Evolutionary conservation across 768 basidiomycete species (phyloP).

Genomic region (Lactarius pseudohatsudake): DNA sequence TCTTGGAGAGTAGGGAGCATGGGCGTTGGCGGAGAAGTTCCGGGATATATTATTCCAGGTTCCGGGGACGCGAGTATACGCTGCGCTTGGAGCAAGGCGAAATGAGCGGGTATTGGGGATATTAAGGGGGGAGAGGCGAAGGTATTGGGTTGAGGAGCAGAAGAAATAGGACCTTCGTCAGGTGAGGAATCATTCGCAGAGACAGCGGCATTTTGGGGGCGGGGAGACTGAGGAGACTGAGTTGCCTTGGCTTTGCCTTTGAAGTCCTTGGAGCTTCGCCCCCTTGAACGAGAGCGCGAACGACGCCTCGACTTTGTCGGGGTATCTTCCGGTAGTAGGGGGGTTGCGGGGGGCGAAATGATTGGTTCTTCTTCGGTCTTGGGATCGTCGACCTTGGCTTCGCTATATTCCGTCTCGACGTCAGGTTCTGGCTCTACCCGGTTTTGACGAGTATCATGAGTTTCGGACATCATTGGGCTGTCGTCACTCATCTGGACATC

Average conservation of each 20-base stretch:
- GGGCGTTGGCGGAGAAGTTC: slow-evolving; percentile 64
- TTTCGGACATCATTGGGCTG: slow-evolving; percentile 15
- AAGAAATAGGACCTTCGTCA: slow-evolving; percentile 41
- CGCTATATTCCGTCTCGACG: slow-evolving; percentile 19
- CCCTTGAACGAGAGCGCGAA: slow-evolving; percentile 64
- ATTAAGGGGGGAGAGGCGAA: slow-evolving; percentile 39
- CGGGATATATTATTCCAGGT: slow-evolving; percentile 59
- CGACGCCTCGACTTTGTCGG: slow-evolving; percentile 56
- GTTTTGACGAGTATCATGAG: slow-evolving; percentile 2
- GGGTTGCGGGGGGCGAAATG: slow-evolving; percentile 28
- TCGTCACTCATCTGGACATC: slow-evolving; percentile 22
- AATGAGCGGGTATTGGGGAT: slow-evolving; percentile 60
- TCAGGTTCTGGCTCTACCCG: slow-evolving; percentile 19
- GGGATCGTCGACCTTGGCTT: slow-evolving; percentile 27
- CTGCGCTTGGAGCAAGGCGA: slow-evolving; percentile 33
- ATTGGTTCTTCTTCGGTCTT: slow-evolving; percentile 32
- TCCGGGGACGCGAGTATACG: slow-evolving; percentile 43
- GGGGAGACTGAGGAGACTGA: slow-evolving; percentile 50
- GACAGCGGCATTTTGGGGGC: slow-evolving; percentile 42
- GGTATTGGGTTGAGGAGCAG: slow-evolving; percentile 26
- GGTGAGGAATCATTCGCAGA: slow-evolving; percentile 70
- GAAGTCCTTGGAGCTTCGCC: slow-evolving; percentile 67
- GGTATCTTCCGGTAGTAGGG: slow-evolving; percentile 31
- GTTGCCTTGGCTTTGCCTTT: slow-evolving; percentile 43
- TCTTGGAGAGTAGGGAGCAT: slow-evolving; percentile 75